phyloP scores from a whole-genome alignment of 805 yeast species.

The Candida qinlingensis region DNA sequence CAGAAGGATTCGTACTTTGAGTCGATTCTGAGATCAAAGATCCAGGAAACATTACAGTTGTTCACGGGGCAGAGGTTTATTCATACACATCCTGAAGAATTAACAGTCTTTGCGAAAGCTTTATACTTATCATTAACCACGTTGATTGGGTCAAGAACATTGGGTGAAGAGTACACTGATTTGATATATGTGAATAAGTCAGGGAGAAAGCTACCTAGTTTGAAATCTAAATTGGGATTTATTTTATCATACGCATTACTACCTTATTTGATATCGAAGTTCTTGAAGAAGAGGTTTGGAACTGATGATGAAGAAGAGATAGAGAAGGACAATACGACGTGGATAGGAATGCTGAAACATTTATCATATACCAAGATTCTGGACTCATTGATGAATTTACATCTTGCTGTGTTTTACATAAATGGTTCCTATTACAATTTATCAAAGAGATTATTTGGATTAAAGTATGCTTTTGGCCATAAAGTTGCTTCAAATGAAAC shows the following conservation, averaged over 20 bases:
- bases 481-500: constrained; percentile 38
- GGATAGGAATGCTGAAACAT: neutral
- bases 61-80: constrained; percentile 60
- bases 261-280: constrained; percentile 47
- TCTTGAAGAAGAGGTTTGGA: constrained; percentile 16
- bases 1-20: constrained; percentile 84
- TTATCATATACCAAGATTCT: constrained; percentile 42
- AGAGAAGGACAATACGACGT: constrained; percentile 1
- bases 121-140: constrained; percentile 75
- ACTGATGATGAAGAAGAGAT: constrained; percentile 13
- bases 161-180: constrained; percentile 95
- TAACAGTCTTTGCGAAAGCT: constrained; percentile 51
- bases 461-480: constrained; percentile 75
- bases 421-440: constrained; percentile 76
- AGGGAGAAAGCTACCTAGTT: constrained; percentile 46
- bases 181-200: constrained; percentile 53
- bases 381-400: constrained; percentile 56
- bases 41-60: constrained; percentile 50
- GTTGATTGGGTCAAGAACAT: constrained; percentile 65
- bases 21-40: constrained; percentile 43
- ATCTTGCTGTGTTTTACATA: constrained; percentile 78
- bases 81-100: constrained; percentile 57
- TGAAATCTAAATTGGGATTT: constrained; percentile 48
- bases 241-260: constrained; percentile 54
- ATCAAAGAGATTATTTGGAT: constrained; percentile 70